Percentiles rank a stretch among this genome's conserved stretches.
These are phyloP conservation scores for Nematodospora valgi DNA, from an alignment of 805 yeast species.

Conservation along the genomic window DNA sequence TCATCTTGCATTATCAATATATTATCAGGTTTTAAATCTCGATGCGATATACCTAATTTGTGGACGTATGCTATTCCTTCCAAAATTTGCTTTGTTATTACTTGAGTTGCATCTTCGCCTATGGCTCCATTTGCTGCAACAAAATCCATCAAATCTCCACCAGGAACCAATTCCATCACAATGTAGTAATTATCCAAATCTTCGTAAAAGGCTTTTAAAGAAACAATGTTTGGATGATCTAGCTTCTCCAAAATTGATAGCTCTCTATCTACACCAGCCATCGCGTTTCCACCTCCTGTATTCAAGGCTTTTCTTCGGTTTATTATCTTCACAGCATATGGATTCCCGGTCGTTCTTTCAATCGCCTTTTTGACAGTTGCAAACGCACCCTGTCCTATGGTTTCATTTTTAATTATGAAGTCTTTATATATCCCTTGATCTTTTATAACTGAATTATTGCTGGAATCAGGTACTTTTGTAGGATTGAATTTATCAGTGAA, in stretches of 20 bases:
- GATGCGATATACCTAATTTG: slow-evolving; percentile 84
- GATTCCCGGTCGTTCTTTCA: slow-evolving; percentile 78
- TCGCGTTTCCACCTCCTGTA: slow-evolving; percentile 51
- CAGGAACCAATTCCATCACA: slow-evolving; percentile 94
- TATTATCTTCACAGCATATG: slow-evolving; percentile 89
- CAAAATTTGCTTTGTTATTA: slow-evolving; percentile 78
- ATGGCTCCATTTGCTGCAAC: slow-evolving; percentile 90
- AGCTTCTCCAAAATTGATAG: slow-evolving; percentile 72
- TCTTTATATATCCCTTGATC: slow-evolving; percentile 62
- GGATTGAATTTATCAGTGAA: slow-evolving; percentile 43
- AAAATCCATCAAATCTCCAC: slow-evolving; percentile 98
- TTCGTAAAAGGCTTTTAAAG: slow-evolving; percentile 79
- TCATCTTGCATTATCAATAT: slow-evolving; percentile 86
- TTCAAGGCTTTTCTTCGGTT: slow-evolving; percentile 70
- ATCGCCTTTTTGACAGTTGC: slow-evolving; percentile 92
- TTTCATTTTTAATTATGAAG: slow-evolving; percentile 77
- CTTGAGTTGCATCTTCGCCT: slow-evolving; percentile 87
- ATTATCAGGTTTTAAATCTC: slow-evolving; percentile 96
- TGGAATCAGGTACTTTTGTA: slow-evolving; percentile 18
- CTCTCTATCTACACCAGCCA: slow-evolving; percentile 83
- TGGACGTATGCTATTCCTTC: slow-evolving; percentile 87
- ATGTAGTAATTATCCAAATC: slow-evolving; percentile 77
- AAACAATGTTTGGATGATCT: slow-evolving; percentile 82
- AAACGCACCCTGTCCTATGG: slow-evolving; percentile 97
- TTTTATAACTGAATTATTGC: slow-evolving; percentile 15